Evolutionary conservation across 2,329 filamentous ascomycete genomes (phyloP), one percentile per base, ranked within the genome.

Genomic region (Clarireedia hainanense): DNA sequence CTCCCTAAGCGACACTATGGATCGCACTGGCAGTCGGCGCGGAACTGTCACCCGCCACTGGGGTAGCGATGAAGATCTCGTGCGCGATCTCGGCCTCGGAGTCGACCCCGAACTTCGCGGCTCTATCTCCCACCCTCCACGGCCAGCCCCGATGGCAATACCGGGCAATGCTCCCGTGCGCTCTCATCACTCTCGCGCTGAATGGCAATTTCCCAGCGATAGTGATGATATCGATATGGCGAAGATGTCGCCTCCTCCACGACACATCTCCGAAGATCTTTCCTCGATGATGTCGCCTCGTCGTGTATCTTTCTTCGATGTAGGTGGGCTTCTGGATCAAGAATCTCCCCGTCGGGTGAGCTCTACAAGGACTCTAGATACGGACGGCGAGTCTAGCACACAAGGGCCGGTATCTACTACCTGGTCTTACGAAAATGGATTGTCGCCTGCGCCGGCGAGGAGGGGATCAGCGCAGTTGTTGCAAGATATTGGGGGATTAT

Each of bases 51-150:
- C 46, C 73, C 84, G 58, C 50, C 82, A 88, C 55, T 92, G 88
- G 85, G 91, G 89, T 45, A 96, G 90, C 63, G 92, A 97, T 64
- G 91, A 95, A 67, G 90, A 97, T 68, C 80, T 97, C 1, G 90
- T 95, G 4, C 78, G 87, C 50, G 88, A 85, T 58, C 66, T 96
- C 3, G 91, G 92, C 6, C 81, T 92, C 40, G 81, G 86, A 12
- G 78, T 83, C 3, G 75, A 79, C 40, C 76, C 75, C 1, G 75
- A 79, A 54, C 67, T 84, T 17, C 75, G 78, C 34, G 72, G 75
- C 10, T 61, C 55, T 1, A 57, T 55, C 15, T 47, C 58, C 1
- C 54, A 57, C 17, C 50, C 46, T 6, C 62, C 66, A 10, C 58
- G 67, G 50, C 67, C 67, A 27, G 66, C 67, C 3, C 67, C 68